Base-by-base conservation (phyloP, 1,139 yeast species). In the Groenewaldozyma auringiensis region DNA sequence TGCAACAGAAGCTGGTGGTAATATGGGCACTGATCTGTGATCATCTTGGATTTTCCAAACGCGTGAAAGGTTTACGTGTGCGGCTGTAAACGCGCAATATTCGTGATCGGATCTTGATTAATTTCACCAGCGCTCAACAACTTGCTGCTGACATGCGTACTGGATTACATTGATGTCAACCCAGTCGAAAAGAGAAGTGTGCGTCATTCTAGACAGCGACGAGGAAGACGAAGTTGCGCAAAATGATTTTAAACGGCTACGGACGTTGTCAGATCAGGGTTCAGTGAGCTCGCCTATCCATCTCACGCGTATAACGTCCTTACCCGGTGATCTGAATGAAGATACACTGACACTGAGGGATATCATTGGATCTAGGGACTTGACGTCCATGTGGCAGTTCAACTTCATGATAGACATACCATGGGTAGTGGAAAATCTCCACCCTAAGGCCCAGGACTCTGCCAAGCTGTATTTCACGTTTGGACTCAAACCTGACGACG, bases 351-450 rank as follows among this genome's bases (percentile, higher is more conserved):
- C 52, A 3, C 50, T 57, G 16, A 14, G 35, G 8, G 53, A 53
- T 13, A 34, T 57, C 17, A 40, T 57, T 2, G 47, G 51, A 8
- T 25, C 29, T 8, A 25, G 29, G 29, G 48, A 44, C 16, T 29
- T 51, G 40, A 37, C 38, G 8, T 20, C 37, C 27, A 51, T 51
- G 55, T 62, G 57, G 56, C 66, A 62, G 46, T 62, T 63, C 53
- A 63, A 62, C 44, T 63, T 54, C 47, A 51, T 54, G 52, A 55
- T 56, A 20, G 53, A 53, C 41, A 48, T 61, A 6, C 52, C 52
- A 14, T 63, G 53, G 47, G 56, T 60, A 14, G 46, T 60, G 57
- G 37, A 42, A 13, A 53, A 59, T 14, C 36, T 59, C 18, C 53
- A 51, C 41, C 50, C 53, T 4, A 43, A 42, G 1, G 50, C 53